A percentile compares a stretch with the other conserved stretches of the same genome.
Conservation (phyloP, 2,329 filamentous ascomycete genomes). For the Lasiodiplodia citricola region DNA sequence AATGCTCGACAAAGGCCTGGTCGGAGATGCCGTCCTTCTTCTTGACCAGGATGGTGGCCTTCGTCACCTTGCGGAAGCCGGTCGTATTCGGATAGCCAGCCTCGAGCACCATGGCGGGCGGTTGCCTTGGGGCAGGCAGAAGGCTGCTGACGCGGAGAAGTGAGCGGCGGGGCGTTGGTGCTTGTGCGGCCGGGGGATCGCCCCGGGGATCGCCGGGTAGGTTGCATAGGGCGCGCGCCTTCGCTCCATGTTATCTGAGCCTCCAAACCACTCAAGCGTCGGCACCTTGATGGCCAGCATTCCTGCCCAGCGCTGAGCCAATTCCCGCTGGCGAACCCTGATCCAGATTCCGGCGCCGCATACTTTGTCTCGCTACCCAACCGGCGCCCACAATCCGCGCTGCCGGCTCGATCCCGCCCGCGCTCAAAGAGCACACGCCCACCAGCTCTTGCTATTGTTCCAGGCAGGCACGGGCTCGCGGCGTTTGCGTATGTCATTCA, state of each 20-base stretch:
- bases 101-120: constrained; percentile 47
- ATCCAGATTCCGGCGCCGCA: constrained; percentile 13
- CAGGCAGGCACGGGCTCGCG: constrained; percentile 10
- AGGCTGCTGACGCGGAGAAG: background rate
- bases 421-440: constrained; percentile 12
- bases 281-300: constrained; percentile 24
- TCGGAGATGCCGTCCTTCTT: constrained; percentile 54
- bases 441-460: background rate
- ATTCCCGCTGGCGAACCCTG: constrained; percentile 2
- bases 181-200: constrained; percentile 1
- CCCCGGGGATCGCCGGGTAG: constrained; percentile 7
- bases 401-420: background rate
- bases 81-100: constrained; percentile 52
- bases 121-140: background rate
- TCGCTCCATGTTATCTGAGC: background rate
- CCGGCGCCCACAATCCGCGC: background rate
- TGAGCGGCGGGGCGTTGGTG: background rate
- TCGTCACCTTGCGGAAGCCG: constrained; percentile 54
- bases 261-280: constrained; percentile 1
- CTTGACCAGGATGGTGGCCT: constrained; percentile 53
- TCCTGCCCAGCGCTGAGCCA: constrained; percentile 17
- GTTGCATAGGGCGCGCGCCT: background rate
- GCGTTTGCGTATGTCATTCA: constrained; percentile 18
- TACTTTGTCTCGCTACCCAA: background rate
- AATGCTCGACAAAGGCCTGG: constrained; percentile 51